These are phyloP conservation scores for Colletotrichum viniferum DNA, from an alignment of 2,329 filamentous ascomycete genomes.

Conservation along the genomic window DNA sequence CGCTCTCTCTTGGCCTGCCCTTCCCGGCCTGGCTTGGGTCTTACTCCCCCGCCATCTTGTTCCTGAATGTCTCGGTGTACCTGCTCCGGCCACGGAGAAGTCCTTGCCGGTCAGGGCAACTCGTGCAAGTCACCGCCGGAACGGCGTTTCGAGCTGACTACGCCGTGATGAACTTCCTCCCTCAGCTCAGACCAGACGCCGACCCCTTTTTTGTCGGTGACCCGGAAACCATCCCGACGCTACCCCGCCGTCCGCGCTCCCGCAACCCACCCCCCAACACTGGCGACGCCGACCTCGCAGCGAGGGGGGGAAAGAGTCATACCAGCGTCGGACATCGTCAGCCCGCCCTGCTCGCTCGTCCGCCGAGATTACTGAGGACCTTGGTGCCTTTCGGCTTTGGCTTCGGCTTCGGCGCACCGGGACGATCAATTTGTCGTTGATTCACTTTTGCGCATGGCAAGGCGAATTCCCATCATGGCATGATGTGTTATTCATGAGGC, in stretches of 20 bases:
- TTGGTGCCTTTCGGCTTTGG: not conserved
- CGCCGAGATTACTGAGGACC: not conserved
- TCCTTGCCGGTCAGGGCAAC: not conserved
- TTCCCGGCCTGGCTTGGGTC: not conserved
- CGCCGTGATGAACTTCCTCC: not conserved
- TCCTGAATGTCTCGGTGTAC: not conserved
- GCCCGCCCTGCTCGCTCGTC: not conserved
- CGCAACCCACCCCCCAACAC: not conserved
- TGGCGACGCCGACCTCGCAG: not conserved
- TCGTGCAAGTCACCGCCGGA: not conserved
- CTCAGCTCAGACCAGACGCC: not conserved
- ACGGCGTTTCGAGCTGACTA: not conserved
- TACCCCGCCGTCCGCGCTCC: not conserved
- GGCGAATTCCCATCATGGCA: not conserved
- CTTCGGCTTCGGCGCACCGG: not conserved
- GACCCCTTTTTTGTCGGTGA: not conserved
- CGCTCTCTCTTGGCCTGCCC: not conserved
- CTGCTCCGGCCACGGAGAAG: not conserved
- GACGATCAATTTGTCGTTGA: not conserved
- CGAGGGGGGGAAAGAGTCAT: not conserved
- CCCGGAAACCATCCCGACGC: conserved; percentile 10
- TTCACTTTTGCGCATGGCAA: not conserved
- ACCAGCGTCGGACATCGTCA: not conserved
- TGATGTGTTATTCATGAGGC: not conserved
- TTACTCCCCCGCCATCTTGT: not conserved